Base-by-base conservation (phyloP, 108 stramenopile genomes). In the Stephanodiscus minutulus region DNA sequence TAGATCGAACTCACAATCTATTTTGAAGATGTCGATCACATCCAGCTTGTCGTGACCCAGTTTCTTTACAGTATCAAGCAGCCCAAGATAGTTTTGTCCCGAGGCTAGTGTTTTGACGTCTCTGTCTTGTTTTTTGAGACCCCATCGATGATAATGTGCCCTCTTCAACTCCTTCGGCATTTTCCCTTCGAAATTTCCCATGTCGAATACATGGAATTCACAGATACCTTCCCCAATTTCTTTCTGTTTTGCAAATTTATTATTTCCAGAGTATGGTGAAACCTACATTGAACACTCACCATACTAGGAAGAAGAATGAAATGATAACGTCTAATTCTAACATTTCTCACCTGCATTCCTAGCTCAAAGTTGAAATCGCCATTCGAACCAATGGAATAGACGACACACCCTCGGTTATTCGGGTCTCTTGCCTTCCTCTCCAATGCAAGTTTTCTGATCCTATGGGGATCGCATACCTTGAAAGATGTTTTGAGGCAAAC, bases 131-230 rank as follows among this genome's bases (percentile, higher is more conserved):
- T 75, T 68, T 17, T 73, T 49, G 18, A 89, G 37, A 17, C 85
- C 85, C 85, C 83, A 84, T 63, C 66, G 69, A 74, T 88, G 87
- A 69, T 76, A 88, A 60, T 85, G 61, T 13, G 66, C 64, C 11
- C 83, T 72, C 43, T 81, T 64, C 58, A 75, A 31, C 76, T 55
- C 61, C 56, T 48, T 20, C 18, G 66, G 72, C 1, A 73, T 75
- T 68, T 31, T 54, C 60, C 22, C 20, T 33, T 58, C 77, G 41
- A 46, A 79, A 55, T 81, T 66, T 27, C 68, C 68, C 58, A 81
- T 68, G 64, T 88, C 87, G 74, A 86, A 88, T n/a, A 85, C 74
- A 48, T 88, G 85, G 54, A 86, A 82, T 47, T 88, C 85, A 53
- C 87, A 88, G 9, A 70, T 58, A 12, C 72, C 77, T 31, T 54